Evolutionary conservation across 192 early-diverging fungal genomes (phyloP).

Genomic region (Chytriomyces hyalinus): DNA sequence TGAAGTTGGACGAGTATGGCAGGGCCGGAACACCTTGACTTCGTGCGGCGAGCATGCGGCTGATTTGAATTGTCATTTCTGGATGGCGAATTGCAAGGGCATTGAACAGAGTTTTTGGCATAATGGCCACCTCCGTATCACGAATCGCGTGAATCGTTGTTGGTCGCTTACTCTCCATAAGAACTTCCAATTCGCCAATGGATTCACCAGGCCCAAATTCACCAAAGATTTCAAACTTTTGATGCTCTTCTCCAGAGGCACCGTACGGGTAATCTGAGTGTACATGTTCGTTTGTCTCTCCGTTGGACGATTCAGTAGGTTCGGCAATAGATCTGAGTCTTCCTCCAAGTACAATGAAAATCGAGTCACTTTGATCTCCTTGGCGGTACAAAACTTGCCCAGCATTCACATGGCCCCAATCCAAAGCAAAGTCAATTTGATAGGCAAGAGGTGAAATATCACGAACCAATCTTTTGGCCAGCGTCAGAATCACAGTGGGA

Average conservation of each 20-base stretch:
- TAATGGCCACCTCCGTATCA: constrained; percentile 92
- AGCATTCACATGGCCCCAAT: constrained; percentile 94
- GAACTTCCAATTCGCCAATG: constrained; percentile 92
- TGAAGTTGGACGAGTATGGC: not conserved
- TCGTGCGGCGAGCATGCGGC: constrained; percentile 84
- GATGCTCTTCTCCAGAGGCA: not conserved
- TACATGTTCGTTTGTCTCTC: constrained; percentile 17
- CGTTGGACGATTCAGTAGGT: constrained; percentile 39
- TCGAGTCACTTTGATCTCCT: constrained; percentile 83
- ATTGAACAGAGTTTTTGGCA: constrained; percentile 94
- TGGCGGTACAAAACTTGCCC: constrained; percentile 91
- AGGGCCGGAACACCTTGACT: not conserved
- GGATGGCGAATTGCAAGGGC: constrained; percentile 88
- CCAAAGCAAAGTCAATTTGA: constrained; percentile 66
- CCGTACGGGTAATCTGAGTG: not conserved
- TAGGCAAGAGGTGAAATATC: constrained; percentile 80
- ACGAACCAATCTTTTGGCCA: constrained; percentile 85
- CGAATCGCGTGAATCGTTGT: constrained; percentile 96
- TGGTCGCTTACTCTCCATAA: constrained; percentile 74
- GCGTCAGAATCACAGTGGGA: constrained; percentile 80
- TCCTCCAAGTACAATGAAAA: constrained; percentile 92
- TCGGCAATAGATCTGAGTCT: constrained; percentile 88
- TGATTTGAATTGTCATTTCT: constrained; percentile 89
- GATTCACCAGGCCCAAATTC: constrained; percentile 97
- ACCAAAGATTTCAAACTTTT: constrained; percentile 74